These are phyloP conservation scores for Podosphaera leucotricha DNA, from an alignment of 2,329 filamentous ascomycete species.

Conservation along the genomic window DNA sequence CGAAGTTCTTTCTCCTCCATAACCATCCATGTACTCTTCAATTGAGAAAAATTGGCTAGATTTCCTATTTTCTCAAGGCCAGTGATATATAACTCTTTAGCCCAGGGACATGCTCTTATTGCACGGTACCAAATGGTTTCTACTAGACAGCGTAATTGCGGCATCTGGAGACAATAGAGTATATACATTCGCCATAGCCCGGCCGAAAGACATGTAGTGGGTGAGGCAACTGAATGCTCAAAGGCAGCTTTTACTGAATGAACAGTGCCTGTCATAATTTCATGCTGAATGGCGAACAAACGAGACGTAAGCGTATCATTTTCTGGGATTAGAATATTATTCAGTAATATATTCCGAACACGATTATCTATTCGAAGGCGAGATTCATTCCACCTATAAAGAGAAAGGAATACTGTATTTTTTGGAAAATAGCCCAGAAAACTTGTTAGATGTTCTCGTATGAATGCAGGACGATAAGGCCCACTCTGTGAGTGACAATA, in stretches of 20 bases:
- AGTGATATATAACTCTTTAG: slow-evolving; percentile 32
- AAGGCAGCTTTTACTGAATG: slow-evolving; percentile 31
- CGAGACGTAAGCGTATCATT: slow-evolving; percentile 23
- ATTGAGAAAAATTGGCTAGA: slow-evolving; percentile 19
- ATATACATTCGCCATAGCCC: slow-evolving; percentile 28
- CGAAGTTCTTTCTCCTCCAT: slow-evolving; percentile 37
- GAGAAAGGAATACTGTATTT: slow-evolving; percentile 51
- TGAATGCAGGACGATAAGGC: slow-evolving; percentile 40
- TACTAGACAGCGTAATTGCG: slow-evolving; percentile 17
- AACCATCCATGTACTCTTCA: slow-evolving; percentile 28
- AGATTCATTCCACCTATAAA: slow-evolving; percentile 52
- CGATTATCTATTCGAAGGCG: slow-evolving; percentile 54
- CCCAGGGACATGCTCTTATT: slow-evolving; percentile 35
- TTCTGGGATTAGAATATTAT: slow-evolving; percentile 15
- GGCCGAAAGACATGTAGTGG: slow-evolving; percentile 17
- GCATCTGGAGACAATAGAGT: slow-evolving; percentile 21
- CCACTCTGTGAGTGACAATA: slow-evolving; percentile 34
- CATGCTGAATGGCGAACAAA: slow-evolving; percentile 30
- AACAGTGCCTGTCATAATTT: slow-evolving; percentile 25
- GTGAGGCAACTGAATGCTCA: slow-evolving; percentile 23
- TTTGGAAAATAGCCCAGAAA: slow-evolving; percentile 43
- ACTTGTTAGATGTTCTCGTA: slow-evolving; percentile 35
- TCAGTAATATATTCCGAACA: slow-evolving; percentile 38
- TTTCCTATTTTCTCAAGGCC: slow-evolving; percentile 24
- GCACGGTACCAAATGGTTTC: slow-evolving; percentile 31